These are phyloP conservation scores for Candida palmyrensis DNA, from an alignment of 805 yeast genomes.

Conservation along the genomic window DNA sequence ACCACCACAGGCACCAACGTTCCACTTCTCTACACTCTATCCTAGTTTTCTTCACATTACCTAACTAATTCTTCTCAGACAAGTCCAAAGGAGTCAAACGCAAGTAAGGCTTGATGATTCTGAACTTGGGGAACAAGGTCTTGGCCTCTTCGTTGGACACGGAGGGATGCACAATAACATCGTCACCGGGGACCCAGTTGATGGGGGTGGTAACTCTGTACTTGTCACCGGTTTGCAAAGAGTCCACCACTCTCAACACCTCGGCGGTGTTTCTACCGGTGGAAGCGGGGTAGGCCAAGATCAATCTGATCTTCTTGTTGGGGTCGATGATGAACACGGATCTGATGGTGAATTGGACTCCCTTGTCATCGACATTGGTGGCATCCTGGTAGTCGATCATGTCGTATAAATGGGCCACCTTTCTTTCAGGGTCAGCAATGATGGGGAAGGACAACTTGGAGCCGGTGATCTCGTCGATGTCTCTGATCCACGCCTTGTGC, in stretches of 20 bases:
- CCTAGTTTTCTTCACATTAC: too few species aligned
- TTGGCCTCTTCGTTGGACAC: slow-evolving; percentile 57
- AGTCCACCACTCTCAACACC: slow-evolving; percentile 64
- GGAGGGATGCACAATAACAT: slow-evolving; percentile 67
- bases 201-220: slow-evolving; percentile 64
- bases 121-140: slow-evolving; percentile 80
- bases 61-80: not conserved
- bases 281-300: slow-evolving; percentile 66
- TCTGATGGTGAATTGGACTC: slow-evolving; percentile 70
- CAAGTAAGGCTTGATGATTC: slow-evolving; percentile 85
- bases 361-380: slow-evolving; percentile 60
- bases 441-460: slow-evolving; percentile 57
- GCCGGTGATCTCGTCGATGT: slow-evolving; percentile 65
- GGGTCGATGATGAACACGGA: slow-evolving; percentile 73
- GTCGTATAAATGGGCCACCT: slow-evolving; percentile 58
- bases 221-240: slow-evolving; percentile 60
- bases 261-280: slow-evolving; percentile 76
- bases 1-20: too few species aligned
- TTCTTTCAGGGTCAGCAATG: slow-evolving; percentile 59
- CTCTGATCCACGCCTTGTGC: slow-evolving; percentile 66
- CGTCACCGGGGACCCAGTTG: slow-evolving; percentile 71
- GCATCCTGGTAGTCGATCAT: slow-evolving; percentile 72
- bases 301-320: slow-evolving; percentile 54
- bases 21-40: too few species aligned
- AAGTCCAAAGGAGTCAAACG: slow-evolving; percentile 52